phyloP scores from a whole-genome alignment of 139 green algal genomes.

The Mychonastes homosphaera region DNA sequence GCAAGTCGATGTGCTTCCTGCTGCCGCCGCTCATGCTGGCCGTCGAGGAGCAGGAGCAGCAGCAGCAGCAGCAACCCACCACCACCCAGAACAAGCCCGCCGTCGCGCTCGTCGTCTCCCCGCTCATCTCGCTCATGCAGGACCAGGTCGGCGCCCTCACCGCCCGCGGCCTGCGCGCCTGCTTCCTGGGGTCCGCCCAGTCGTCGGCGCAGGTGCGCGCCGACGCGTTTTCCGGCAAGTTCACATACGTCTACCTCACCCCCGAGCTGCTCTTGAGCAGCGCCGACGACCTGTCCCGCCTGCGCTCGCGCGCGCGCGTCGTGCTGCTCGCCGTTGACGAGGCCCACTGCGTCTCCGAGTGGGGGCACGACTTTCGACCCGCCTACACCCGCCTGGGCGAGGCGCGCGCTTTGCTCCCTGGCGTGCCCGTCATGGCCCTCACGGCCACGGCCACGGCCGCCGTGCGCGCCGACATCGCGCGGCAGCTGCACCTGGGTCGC shows the following conservation, averaged over 20 bases:
- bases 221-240: conserved; percentile 39
- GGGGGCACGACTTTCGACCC: conserved; percentile 34
- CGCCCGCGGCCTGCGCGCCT: conserved; percentile 31
- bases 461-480: conserved; percentile 27
- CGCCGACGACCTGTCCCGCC: conserved; percentile 13
- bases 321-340: conserved; percentile 51
- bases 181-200: conserved; percentile 53
- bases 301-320: conserved; percentile 15
- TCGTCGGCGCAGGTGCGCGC: conserved; percentile 18
- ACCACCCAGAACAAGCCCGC: neutral
- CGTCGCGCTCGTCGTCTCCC: conserved; percentile 76
- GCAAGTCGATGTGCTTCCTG: conserved; percentile 90
- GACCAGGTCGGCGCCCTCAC: conserved; percentile 57
- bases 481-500: conserved; percentile 22
- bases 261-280: conserved; percentile 44
- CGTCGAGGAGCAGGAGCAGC: conserved; percentile 14
- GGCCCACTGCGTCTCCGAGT: conserved; percentile 40
- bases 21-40: conserved; percentile 70
- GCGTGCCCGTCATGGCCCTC: conserved; percentile 67
- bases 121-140: conserved; percentile 90
- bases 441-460: conserved; percentile 72
- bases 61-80: neutral
- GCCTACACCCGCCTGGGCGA: conserved; percentile 39
- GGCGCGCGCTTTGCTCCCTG: conserved; percentile 30
- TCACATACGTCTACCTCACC: conserved; percentile 54